Conservation (phyloP, 768 basidiomycete genomes). For the Kwoniella mangroviensis region DNA sequence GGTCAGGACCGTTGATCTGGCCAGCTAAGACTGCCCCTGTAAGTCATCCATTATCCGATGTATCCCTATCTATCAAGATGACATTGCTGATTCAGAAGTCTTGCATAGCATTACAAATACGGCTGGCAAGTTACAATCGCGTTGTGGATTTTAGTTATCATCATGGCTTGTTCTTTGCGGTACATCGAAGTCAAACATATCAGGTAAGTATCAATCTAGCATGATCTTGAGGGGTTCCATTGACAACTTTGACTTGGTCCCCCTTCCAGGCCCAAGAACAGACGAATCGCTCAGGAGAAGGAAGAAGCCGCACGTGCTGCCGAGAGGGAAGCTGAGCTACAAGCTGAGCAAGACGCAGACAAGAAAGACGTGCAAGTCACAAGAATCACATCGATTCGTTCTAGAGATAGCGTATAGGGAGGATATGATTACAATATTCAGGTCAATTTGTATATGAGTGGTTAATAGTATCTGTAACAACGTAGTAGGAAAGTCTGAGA, state of each 20-base stretch:
- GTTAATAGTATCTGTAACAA: too few relatives aligned
- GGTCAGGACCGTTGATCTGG: constrained; percentile 51
- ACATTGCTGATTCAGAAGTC: not conserved
- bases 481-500: too few relatives aligned
- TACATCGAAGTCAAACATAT: constrained; percentile 44
- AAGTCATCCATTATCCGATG: not conserved
- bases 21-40: constrained; percentile 44
- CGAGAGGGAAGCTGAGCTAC: constrained; percentile 4
- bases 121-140: constrained; percentile 50
- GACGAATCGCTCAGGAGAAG: constrained; percentile 14
- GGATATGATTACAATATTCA: not conserved
- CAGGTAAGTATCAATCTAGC: constrained; percentile 22
- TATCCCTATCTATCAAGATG: not conserved
- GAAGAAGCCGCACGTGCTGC: constrained; percentile 14
- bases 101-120: constrained; percentile 33
- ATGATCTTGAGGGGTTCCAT: not conserved
- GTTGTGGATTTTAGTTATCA: constrained; percentile 45
- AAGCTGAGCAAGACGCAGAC: constrained; percentile 15
- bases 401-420: not conserved
- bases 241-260: not conserved
- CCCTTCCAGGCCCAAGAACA: constrained; percentile 20
- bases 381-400: constrained; percentile 6
- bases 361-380: constrained; percentile 11
- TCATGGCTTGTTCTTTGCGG: constrained; percentile 34
- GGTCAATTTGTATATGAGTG: too few relatives aligned